Conservation (phyloP, 1,284 basidiomycete genomes). For the Leccinum fallax region DNA sequence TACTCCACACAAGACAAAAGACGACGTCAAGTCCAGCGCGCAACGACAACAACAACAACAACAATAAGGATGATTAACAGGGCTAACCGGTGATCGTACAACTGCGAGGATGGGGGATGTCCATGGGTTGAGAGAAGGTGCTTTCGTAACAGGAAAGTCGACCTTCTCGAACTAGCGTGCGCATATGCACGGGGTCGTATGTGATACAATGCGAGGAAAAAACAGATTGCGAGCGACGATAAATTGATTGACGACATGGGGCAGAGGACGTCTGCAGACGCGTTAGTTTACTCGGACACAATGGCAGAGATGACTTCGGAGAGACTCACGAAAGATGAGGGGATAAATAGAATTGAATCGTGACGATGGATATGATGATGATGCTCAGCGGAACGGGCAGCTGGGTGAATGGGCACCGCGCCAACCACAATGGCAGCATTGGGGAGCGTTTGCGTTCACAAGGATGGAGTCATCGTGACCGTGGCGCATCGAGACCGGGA, state of each 20-base stretch:
- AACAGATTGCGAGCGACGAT: slow-evolving; percentile 37
- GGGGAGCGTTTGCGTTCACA: slow-evolving; percentile 52
- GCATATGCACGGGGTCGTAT: slow-evolving; percentile 38
- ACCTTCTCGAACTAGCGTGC: slow-evolving; percentile 31
- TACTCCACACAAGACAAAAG: slow-evolving; percentile 22
- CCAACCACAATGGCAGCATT: slow-evolving; percentile 77
- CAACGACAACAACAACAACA: slow-evolving; percentile 6
- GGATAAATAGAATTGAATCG: slow-evolving; percentile 31
- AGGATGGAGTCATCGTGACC: slow-evolving; percentile 23
- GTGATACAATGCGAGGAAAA: slow-evolving; percentile 33
- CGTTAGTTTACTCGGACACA: background rate
- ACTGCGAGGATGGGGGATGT: slow-evolving; percentile 19
- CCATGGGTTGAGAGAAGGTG: slow-evolving; percentile 17
- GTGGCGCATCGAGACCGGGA: slow-evolving; percentile 25
- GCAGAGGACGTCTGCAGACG: slow-evolving; percentile 15
- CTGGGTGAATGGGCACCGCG: slow-evolving; percentile 65
- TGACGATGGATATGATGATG: slow-evolving; percentile 3
- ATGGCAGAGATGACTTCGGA: background rate
- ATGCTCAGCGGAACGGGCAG: slow-evolving; percentile 59
- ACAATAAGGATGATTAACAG: slow-evolving; percentile 12
- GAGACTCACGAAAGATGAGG: slow-evolving; percentile 25
- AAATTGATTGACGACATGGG: slow-evolving; percentile 34
- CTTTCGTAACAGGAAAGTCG: slow-evolving; percentile 1
- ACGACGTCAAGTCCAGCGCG: background rate
- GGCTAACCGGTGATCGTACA: slow-evolving; percentile 29